Conservation (phyloP, 352 stramenopile genomes). For the Phytopythium chamaehyphon region DNA sequence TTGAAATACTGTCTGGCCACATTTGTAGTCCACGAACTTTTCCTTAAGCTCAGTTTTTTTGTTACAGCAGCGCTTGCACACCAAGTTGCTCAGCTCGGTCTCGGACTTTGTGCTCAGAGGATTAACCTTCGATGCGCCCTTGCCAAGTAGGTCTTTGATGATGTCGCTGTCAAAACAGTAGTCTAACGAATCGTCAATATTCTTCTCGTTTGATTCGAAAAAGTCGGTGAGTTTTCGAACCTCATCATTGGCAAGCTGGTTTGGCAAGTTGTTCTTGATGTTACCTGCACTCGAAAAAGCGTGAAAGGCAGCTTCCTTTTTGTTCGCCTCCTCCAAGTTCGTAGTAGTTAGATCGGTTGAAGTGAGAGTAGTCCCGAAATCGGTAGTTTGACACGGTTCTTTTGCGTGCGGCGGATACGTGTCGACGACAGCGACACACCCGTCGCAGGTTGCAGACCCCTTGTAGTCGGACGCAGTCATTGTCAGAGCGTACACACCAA, state of each 20-base stretch:
- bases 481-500: constrained; percentile 16
- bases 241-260: background rate
- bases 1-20: background rate
- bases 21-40: constrained; percentile 2
- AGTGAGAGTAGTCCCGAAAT: background rate
- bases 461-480: constrained; percentile 23
- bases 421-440: constrained; percentile 23
- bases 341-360: background rate
- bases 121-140: background rate
- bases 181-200: background rate
- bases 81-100: background rate
- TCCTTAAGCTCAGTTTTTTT: background rate
- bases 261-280: no score
- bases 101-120: background rate
- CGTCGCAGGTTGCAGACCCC: constrained; percentile 8
- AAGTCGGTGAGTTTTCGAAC: background rate
- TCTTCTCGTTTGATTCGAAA: background rate
- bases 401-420: constrained; percentile 3
- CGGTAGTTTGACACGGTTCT: background rate
- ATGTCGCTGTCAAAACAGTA: background rate
- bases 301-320: background rate
- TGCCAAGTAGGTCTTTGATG: background rate
- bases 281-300: no score
- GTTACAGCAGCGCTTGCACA: constrained; percentile 2
- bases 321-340: background rate